Base-by-base conservation (phyloP, 140 eudicot species). In the Senecio squalidus region DNA sequence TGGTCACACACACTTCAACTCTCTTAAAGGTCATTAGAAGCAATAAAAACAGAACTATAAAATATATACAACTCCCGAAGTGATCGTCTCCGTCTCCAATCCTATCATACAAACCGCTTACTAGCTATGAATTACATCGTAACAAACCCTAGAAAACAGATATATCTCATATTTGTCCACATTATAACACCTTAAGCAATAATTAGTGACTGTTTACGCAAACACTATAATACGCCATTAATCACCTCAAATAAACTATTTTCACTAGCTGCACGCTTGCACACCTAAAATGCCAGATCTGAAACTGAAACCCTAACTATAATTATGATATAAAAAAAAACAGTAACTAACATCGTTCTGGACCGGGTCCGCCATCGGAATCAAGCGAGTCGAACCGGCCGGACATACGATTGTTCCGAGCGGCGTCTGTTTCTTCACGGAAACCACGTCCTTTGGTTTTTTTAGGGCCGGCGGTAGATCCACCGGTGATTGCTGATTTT, bases 371-470 rank as follows among this genome's bases (percentile, higher is more conserved):
- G 21, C 86, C 88, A 6, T 84, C 95, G 27, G 95, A 83, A 51
- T 83, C 92, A 43, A 91, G 96, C 1, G 96, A 81, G 34, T 91
- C 98, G 47, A 86, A 86, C 4, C 89, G 88, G 0, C 80, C 92
- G 31, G 95, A 79, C 82, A 87, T 62, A 47, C 95, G 94, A 31
- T 59, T 78, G 18, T 24, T 81, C 0, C 90, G 86, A 0, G 70
- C 94, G 46, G 84, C 81, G 60, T 74, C 95, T 15, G 82, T 64
- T 52, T 87, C 98, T 55, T 88, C 84, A 2, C 95, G 94, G 49
- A 91, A 91, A 0, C 98, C 98, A 33, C 98, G 98, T 46, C 98
- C 98, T 63, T 91, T 91, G 9, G 92, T 91, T 68, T 74, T 79
- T 82, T 82, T 85, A 0, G 85, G 73, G 2, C 82, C 67, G 44